Evolutionary conservation across 306 rosid species (phyloP).

Genomic region (Arachis stenosperma): DNA sequence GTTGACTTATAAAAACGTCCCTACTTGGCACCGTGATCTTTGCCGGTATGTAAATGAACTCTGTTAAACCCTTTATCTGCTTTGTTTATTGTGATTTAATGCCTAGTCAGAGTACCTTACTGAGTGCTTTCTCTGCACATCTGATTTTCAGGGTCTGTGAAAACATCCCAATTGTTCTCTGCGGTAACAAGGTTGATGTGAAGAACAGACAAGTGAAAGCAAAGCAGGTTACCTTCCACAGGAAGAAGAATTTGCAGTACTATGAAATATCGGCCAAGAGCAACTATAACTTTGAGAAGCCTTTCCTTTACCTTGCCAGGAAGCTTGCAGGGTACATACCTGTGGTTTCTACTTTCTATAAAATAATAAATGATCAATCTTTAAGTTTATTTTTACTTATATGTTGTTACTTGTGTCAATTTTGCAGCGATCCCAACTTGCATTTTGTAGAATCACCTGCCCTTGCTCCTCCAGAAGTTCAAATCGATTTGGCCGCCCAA

Average conservation of each 20-base stretch:
- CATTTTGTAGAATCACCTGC: slow-evolving; percentile 94
- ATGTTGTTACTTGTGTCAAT: neutral
- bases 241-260: slow-evolving; percentile 83
- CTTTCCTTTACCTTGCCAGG: slow-evolving; percentile 80
- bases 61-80: neutral
- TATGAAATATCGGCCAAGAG: slow-evolving; percentile 89
- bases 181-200: slow-evolving; percentile 89
- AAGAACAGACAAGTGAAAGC: slow-evolving; percentile 91
- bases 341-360: neutral
- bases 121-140: neutral
- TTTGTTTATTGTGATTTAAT: neutral
- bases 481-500: slow-evolving; percentile 73
- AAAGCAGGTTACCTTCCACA: slow-evolving; percentile 84
- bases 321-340: slow-evolving; percentile 79
- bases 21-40: slow-evolving; percentile 86
- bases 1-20: slow-evolving; percentile 73
- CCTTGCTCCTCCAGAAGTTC: slow-evolving; percentile 87
- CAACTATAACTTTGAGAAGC: slow-evolving; percentile 80
- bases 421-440: slow-evolving; percentile 71
- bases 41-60: slow-evolving; percentile 51
- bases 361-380: no score
- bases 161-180: slow-evolving; percentile 80
- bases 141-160: slow-evolving; percentile 69
- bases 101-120: neutral
- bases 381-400: neutral